These are phyloP conservation scores for Jackrogersella minutella DNA, from an alignment of 495 filamentous ascomycete species.

Conservation along the genomic window DNA sequence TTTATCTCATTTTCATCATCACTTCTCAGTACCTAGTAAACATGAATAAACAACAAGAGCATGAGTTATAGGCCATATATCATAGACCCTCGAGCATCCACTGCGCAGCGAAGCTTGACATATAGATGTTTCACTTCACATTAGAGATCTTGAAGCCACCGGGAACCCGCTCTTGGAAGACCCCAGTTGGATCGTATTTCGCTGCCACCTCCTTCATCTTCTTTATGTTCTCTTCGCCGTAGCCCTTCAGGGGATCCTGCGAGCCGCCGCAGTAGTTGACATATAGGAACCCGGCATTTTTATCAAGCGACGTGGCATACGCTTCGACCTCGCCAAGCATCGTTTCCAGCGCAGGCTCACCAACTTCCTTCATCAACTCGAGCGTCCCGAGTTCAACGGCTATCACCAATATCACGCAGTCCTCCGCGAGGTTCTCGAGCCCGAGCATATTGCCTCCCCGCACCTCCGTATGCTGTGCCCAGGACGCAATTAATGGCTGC, in stretches of 20 bases:
- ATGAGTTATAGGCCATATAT: too few relatives aligned
- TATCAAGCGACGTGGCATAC: conserved; percentile 16
- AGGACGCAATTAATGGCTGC: conserved; percentile 56
- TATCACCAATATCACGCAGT: conserved; percentile 36
- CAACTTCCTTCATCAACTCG: conserved; percentile 19
- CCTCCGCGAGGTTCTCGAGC: conserved; percentile 48
- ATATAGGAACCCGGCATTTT: conserved; percentile 34
- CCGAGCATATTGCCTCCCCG: conserved; percentile 65
- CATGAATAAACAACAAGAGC: too few relatives aligned
- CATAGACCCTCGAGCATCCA: too few relatives aligned
- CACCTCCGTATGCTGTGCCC: conserved; percentile 51
- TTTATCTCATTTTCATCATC: too few relatives aligned
- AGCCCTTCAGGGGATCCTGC: conserved; percentile 57
- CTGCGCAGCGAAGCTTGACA: too few relatives aligned
- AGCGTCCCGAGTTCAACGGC: conserved; percentile 25
- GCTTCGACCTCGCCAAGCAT: conserved; percentile 16
- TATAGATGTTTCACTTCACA: too few relatives aligned
- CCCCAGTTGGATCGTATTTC: conserved; percentile 58
- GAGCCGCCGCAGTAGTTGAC: conserved; percentile 52
- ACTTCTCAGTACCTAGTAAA: too few relatives aligned
- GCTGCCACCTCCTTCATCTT: conserved; percentile 47
- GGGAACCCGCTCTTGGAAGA: conserved; percentile 56
- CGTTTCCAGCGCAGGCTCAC: not conserved
- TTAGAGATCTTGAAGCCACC: conserved; percentile 41
- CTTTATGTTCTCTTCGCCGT: conserved; percentile 55